These are phyloP conservation scores for Spathaspora girioi DNA, from an alignment of 805 yeast species.

Conservation along the genomic window DNA sequence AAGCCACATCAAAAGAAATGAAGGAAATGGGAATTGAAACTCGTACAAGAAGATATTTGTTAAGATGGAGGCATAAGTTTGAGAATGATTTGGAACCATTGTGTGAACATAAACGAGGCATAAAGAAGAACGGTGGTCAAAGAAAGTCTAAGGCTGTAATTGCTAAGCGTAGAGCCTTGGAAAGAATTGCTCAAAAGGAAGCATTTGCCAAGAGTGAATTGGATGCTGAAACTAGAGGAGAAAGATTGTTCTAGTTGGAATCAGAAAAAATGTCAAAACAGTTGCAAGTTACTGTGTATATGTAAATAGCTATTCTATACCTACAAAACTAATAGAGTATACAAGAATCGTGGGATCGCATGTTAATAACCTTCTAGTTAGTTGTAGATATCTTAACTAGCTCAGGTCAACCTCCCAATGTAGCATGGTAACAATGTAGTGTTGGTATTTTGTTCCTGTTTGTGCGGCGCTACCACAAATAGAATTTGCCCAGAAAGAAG, in stretches of 20 bases:
- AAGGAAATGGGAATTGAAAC: constrained; percentile 77
- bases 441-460: not conserved
- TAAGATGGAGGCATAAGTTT: constrained; percentile 68
- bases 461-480: not conserved
- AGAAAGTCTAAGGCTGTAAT: constrained; percentile 56
- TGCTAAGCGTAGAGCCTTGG: constrained; percentile 58
- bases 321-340: not conserved
- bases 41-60: constrained; percentile 65
- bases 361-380: too few species aligned
- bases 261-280: not conserved
- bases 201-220: constrained; percentile 30
- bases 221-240: constrained; percentile 41
- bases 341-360: not conserved
- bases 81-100: constrained; percentile 53
- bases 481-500: not conserved
- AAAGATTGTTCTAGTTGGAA: constrained; percentile 32
- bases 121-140: constrained; percentile 82
- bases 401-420: not conserved
- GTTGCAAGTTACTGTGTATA: not conserved
- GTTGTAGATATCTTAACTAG: not conserved
- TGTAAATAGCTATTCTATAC: constrained; percentile 1
- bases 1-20: constrained; percentile 49
- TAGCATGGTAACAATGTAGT: not conserved
- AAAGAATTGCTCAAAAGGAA: constrained; percentile 53
- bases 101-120: constrained; percentile 58